phyloP scores from a whole-genome alignment of 306 rosid species.

The Vicia sativa region DNA sequence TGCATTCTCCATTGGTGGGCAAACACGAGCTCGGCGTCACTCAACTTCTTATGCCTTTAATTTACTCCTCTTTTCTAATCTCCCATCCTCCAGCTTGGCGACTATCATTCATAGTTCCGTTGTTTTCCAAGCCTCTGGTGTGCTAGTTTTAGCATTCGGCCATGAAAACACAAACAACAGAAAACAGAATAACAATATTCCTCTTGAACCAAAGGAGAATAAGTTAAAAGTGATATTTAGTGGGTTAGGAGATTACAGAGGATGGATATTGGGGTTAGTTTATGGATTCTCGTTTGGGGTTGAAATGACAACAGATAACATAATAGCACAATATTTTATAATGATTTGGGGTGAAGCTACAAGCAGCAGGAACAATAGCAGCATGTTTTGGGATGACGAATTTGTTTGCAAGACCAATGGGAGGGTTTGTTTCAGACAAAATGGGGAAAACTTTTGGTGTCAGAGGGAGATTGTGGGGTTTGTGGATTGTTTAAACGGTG shows the following conservation, averaged over 20 bases:
- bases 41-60: slow-evolving; percentile 60
- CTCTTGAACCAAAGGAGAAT: slow-evolving; percentile 13
- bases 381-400: slow-evolving; percentile 66
- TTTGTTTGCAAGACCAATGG: no score
- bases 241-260: slow-evolving; percentile 55
- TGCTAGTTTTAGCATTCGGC: slow-evolving; percentile 47
- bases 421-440: no score
- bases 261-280: no score
- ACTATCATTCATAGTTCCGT: slow-evolving; percentile 50
- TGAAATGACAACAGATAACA: slow-evolving; percentile 60
- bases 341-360: slow-evolving; percentile 51
- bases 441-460: no score
- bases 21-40: slow-evolving; percentile 55
- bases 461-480: no score
- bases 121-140: slow-evolving; percentile 46
- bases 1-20: slow-evolving; percentile 78
- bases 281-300: no score
- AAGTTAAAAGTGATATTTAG: not conserved
- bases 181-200: not conserved
- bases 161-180: slow-evolving; percentile 44
- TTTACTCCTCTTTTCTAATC: slow-evolving; percentile 45
- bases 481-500: no score
- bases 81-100: slow-evolving; percentile 60
- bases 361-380: slow-evolving; percentile 55
- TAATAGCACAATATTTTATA: slow-evolving; percentile 61